phyloP scores from a whole-genome alignment of 805 yeast genomes.

The Priceomyces medius region DNA sequence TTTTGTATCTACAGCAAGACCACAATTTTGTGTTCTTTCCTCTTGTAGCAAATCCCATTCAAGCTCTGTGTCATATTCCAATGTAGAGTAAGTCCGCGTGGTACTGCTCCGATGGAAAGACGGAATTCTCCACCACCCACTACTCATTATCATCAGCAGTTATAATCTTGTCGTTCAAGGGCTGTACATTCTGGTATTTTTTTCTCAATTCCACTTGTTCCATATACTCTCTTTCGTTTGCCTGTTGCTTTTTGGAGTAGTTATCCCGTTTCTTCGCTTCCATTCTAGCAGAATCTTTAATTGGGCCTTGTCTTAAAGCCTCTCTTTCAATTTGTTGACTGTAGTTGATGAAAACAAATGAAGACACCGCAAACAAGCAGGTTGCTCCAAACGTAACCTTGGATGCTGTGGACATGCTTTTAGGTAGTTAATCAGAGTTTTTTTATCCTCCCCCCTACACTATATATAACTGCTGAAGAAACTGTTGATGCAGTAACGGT shows the following conservation, averaged over 20 bases:
- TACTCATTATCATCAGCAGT: constrained; percentile 7
- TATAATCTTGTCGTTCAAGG: constrained; percentile 44
- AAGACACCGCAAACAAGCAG: constrained; percentile 51
- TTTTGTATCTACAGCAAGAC: neutral
- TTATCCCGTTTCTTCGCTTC: constrained; percentile 44
- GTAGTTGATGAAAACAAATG: constrained; percentile 68
- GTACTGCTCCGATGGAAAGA: too few relatives aligned
- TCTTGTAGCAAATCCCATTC: neutral
- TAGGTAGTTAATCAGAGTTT: neutral
- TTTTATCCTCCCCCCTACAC: neutral
- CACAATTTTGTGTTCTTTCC: neutral
- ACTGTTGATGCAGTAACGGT: neutral
- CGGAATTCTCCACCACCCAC: too few relatives aligned
- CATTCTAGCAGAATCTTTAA: constrained; percentile 73
- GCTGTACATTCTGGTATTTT: constrained; percentile 60
- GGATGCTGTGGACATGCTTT: constrained; percentile 72
- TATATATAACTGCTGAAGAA: too few relatives aligned
- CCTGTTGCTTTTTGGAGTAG: constrained; percentile 41
- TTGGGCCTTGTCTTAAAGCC: constrained; percentile 77
- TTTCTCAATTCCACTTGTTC: constrained; percentile 60
- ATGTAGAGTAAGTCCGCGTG: neutral
- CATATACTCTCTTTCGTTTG: constrained; percentile 65
- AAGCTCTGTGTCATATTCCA: neutral
- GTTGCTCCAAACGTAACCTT: constrained; percentile 69
- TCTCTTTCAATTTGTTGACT: constrained; percentile 70